These are phyloP conservation scores for Elongisporangium prolatum DNA, from an alignment of 352 stramenopile species.

Conservation along the genomic window DNA sequence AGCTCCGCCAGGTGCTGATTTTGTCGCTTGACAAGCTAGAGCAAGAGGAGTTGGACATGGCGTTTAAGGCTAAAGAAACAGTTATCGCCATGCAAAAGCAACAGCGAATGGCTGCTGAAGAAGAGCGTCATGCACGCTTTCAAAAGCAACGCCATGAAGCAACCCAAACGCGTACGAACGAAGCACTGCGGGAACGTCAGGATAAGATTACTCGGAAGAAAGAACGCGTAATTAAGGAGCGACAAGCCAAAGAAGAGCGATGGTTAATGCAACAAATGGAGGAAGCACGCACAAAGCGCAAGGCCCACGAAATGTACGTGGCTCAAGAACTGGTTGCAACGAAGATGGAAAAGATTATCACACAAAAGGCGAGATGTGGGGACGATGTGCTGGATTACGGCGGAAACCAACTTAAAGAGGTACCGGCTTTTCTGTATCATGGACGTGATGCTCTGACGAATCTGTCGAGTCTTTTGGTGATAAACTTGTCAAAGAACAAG, in stretches of 20 bases:
- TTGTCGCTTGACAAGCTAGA: slow-evolving; percentile 36
- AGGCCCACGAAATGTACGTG: slow-evolving; percentile 35
- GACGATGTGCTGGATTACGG: slow-evolving; percentile 49
- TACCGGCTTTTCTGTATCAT: slow-evolving; percentile 40
- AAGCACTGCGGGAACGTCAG: slow-evolving; percentile 56
- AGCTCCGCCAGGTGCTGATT: slow-evolving; percentile 26
- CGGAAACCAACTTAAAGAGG: slow-evolving; percentile 21
- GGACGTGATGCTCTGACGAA: slow-evolving; percentile 44
- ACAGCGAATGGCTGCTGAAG: slow-evolving; percentile 33
- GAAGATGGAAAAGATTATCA: slow-evolving; percentile 47
- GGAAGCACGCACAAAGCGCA: slow-evolving; percentile 35
- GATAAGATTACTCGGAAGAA: slow-evolving; percentile 59
- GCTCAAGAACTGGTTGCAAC: slow-evolving; percentile 47
- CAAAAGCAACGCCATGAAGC: slow-evolving; percentile 47
- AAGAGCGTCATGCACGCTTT: slow-evolving; percentile 34
- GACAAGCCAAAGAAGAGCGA: slow-evolving; percentile 53
- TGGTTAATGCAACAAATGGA: slow-evolving; percentile 31
- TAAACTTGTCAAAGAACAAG: slow-evolving; percentile 56
- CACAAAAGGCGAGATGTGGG: slow-evolving; percentile 43
- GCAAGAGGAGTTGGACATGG: slow-evolving; percentile 39
- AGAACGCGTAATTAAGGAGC: slow-evolving; percentile 52
- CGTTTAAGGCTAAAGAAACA: slow-evolving; percentile 45
- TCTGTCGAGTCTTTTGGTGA: slow-evolving; percentile 59
- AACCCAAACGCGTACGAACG: slow-evolving; percentile 44
- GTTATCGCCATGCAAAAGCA: slow-evolving; percentile 46